Evolutionary conservation across 2,329 filamentous ascomycete species (phyloP).

Genomic region (Lojkania enalia): DNA sequence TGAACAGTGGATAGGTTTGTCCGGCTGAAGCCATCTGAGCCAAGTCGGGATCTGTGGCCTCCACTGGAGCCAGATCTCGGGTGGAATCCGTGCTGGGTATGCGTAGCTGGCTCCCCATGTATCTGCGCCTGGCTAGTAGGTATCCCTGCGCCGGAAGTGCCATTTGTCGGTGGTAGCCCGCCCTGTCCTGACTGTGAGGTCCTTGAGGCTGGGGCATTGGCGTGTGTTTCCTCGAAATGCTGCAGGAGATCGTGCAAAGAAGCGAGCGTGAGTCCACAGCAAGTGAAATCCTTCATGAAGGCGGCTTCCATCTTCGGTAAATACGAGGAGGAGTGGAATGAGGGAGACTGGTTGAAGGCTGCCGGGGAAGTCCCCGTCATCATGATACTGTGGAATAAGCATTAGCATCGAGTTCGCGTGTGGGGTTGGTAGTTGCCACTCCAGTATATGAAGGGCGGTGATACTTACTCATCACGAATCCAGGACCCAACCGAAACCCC

Average conservation of each 20-base stretch:
- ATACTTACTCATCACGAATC: conserved; percentile 93
- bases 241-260: conserved; percentile 93
- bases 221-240: conserved; percentile 95
- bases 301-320: conserved; percentile 94
- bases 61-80: conserved; percentile 45
- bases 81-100: conserved; percentile 44
- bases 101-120: conserved; percentile 36
- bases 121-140: conserved; percentile 49
- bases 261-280: conserved; percentile 85
- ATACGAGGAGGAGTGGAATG: conserved; percentile 95
- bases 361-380: conserved; percentile 98
- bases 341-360: conserved; percentile 81
- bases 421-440: conserved; percentile 10
- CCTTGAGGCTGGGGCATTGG: conserved; percentile 63
- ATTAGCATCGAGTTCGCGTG: conserved; percentile 24
- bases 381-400: conserved; percentile 68
- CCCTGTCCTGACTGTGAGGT: conserved; percentile 55
- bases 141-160: conserved; percentile 40
- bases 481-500: conserved; percentile 95
- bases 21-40: conserved; percentile 42
- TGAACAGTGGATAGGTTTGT: conserved; percentile 49
- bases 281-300: conserved; percentile 97
- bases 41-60: conserved; percentile 43
- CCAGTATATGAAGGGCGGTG: conserved; percentile 9
- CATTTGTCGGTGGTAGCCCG: conserved; percentile 36